Conservation (phyloP, 108 stramenopile species). For the Hondaea fermentalgiana region DNA sequence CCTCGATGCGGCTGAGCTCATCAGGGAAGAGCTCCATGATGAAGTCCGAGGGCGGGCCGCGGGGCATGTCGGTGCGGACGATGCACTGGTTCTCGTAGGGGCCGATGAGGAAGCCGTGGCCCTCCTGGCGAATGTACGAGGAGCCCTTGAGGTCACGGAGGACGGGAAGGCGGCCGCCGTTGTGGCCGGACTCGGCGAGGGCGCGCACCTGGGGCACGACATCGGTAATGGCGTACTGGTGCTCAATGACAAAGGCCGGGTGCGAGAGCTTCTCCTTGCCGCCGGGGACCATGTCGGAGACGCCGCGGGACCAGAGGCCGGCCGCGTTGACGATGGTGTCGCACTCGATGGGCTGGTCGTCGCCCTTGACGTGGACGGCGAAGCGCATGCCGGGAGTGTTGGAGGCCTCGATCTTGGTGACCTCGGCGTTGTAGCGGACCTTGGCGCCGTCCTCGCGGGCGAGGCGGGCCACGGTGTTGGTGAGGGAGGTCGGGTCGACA, state of each 20-base stretch:
- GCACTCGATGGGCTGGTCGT: slow-evolving; percentile 8
- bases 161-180: slow-evolving; percentile 13
- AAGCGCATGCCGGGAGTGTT: not conserved
- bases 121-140: slow-evolving; percentile 19
- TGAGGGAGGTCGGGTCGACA: slow-evolving; percentile 16
- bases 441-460: not conserved
- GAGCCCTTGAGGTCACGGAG: slow-evolving; percentile 17
- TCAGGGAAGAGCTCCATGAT: slow-evolving; percentile 17
- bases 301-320: not conserved
- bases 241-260: slow-evolving; percentile 20
- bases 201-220: not conserved
- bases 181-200: slow-evolving; percentile 11
- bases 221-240: slow-evolving; percentile 10
- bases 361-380: slow-evolving; percentile 14
- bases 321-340: slow-evolving; percentile 16
- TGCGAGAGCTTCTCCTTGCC: not conserved
- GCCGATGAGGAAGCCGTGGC: slow-evolving; percentile 15
- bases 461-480: not conserved
- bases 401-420: not conserved
- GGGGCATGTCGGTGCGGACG: slow-evolving; percentile 9
- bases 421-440: slow-evolving; percentile 13
- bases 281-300: slow-evolving; percentile 16
- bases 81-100: slow-evolving; percentile 15
- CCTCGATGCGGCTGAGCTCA: slow-evolving; percentile 4
- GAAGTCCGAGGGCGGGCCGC: slow-evolving; percentile 15